These are phyloP conservation scores for Eutrema japonicum DNA, from an alignment of 345 rosid species.

Conservation along the genomic window DNA sequence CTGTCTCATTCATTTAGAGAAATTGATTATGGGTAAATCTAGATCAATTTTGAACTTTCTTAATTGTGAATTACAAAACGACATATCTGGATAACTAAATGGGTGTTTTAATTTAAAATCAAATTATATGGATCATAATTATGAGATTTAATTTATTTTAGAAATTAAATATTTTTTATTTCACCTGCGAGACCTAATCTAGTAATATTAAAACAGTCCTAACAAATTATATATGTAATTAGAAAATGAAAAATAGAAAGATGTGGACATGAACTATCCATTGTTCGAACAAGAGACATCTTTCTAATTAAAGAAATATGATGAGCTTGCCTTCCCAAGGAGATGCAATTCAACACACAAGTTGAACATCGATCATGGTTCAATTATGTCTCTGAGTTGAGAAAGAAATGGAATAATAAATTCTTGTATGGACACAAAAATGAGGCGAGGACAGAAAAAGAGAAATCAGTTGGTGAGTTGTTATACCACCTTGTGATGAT, in stretches of 20 bases:
- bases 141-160: too few relatives aligned
- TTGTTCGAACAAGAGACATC: background rate
- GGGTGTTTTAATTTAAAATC: too few relatives aligned
- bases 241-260: background rate
- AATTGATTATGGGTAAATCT: too few relatives aligned
- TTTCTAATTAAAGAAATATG: background rate
- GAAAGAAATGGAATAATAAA: constrained; percentile 5
- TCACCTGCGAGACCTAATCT: too few relatives aligned
- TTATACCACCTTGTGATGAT: constrained; percentile 43
- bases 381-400: background rate
- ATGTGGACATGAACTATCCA: background rate
- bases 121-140: too few relatives aligned
- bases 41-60: too few relatives aligned
- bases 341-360: constrained; percentile 38
- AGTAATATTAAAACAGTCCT: too few relatives aligned
- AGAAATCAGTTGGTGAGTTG: constrained; percentile 3
- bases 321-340: constrained; percentile 7
- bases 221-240: too few relatives aligned
- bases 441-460: background rate
- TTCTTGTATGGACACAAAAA: constrained; percentile 1
- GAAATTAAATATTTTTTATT: too few relatives aligned
- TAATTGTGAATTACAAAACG: too few relatives aligned
- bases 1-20: too few relatives aligned
- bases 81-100: too few relatives aligned
- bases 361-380: background rate